Base-by-base conservation (phyloP, 495 filamentous ascomycete genomes). In the Durotheca rogersii region DNA sequence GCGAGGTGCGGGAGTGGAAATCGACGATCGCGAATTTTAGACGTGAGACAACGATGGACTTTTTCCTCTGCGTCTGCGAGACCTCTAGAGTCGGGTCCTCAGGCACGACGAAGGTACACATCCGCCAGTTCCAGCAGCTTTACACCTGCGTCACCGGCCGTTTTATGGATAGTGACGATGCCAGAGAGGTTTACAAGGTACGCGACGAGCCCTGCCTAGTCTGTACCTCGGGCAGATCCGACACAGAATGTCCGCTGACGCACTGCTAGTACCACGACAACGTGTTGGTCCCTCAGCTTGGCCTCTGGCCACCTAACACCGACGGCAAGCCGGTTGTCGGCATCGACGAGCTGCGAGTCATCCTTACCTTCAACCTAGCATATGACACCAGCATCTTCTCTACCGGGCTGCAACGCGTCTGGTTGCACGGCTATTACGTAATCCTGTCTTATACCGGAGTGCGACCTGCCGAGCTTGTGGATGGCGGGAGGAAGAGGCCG, bases 111-210 rank as follows among this genome's bases (percentile, higher is more conserved):
- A 18, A 40, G 41, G 29, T 64, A 44, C 64, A 66, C 47, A 51
- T 58, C 35, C 51, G 58, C 29, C 48, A 59, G 43, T 64, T 56
- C 41, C 49, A 64, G 38, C 60, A 63, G 47, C 57, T 66, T 3
- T 59, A 56, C 37, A 53, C 47, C 40, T 32, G 29, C 41, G 33
- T 41, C 7, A 64, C 49, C 29, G 57, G 60, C 47, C 18, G 15
- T 19, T 46, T 40, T 12, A 48, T 64, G 37, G 52, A 68, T 41
- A 41, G 7, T 9, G 62, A 67, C 48, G 56, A 67, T 45, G 33
- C 6, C 33, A 47, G 40, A 18, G 56, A 65, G 41, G 39, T 69
- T 37, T 20, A 59, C 9, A 69, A 69, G 53, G 58, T 68, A 58
- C 23, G 39, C 18, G 21, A 29, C 7, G n/a, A n/a, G n/a, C 29